Base-by-base conservation (phyloP, 2,329 filamentous ascomycete genomes). In the Phaeosphaeriaceae sp. region DNA sequence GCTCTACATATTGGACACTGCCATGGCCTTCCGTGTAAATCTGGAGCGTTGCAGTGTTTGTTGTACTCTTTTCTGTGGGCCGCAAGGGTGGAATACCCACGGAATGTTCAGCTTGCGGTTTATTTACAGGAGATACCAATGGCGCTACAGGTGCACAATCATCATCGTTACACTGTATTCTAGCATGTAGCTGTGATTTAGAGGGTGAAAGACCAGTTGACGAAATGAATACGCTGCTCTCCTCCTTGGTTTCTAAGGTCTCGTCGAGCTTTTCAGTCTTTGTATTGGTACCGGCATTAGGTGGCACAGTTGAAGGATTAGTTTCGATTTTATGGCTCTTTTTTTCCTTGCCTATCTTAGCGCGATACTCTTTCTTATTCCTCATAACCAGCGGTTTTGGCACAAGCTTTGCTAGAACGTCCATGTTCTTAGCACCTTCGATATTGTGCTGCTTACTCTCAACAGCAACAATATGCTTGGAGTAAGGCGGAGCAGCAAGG, bases 371-470 rank as follows among this genome's bases (percentile, higher is more conserved):
- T 74, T 96, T 96, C 78, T 94, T 94, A 70, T 96, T 95, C 42
- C 88, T 81, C 79, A 88, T 85, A 3, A 90, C 81, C 50, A 87
- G 83, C 55, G 87, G 84, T 70, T 87, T 89, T 60, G 88, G 83
- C 0, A 87, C 86, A 46, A 97, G 71, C 38, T 88, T 89, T 0
- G 92, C 92, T 52, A 86, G 77, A n/a, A 94, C 79, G 75, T 99
- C 94, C 68, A 95, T 90, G 13, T 83, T 84, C 70, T 86, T 90
- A 4, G 94, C 93, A 7, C 91, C 91, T 17, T 84, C 83, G 52
- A 97, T 95, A 66, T 97, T 97, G 62, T 88, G 85, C 64, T 90
- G 87, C 55, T 87, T 86, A 50, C 91, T 89, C 74, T 99, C 94
- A 28, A 99, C 91, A 1, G 93, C 94, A 46, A 97, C 86, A 35